Percentiles rank a stretch among this genome's conserved stretches.
Evolutionary conservation across 148 eudicot genomes (phyloP).

Genomic region (Heliosperma pusillum): DNA sequence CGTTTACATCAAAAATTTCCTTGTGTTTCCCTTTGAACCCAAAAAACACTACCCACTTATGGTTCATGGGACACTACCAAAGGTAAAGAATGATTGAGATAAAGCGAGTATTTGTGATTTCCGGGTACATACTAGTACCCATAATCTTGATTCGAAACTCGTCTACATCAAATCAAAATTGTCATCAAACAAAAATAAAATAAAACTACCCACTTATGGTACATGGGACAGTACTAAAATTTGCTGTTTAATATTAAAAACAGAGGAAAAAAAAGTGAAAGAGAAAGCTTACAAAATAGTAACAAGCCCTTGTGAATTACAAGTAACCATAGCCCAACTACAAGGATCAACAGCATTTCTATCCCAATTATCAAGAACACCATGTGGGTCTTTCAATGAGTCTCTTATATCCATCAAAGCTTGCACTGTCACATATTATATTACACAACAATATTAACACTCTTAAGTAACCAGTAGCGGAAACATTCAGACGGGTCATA

Average conservation of each 20-base stretch:
- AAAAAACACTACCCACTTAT: too few relatives aligned
- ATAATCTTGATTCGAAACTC: not conserved
- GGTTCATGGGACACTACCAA: too few relatives aligned
- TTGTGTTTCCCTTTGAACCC: too few relatives aligned
- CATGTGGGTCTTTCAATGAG: slow-evolving; percentile 63
- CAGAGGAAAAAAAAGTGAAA: not conserved
- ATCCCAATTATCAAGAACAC: slow-evolving; percentile 85
- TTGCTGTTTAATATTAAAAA: not conserved
- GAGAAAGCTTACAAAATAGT: slow-evolving; percentile 61
- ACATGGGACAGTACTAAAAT: not conserved
- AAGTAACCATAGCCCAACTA: slow-evolving; percentile 87
- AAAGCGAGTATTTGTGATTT: not conserved
- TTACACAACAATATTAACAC: not conserved
- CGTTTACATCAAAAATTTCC: too few relatives aligned
- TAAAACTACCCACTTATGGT: not conserved
- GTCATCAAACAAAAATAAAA: not conserved
- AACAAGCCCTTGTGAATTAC: slow-evolving; percentile 60
- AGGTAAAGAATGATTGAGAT: too few relatives aligned
- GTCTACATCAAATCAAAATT: not conserved
- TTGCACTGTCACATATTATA: slow-evolving; percentile 37
- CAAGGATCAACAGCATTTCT: slow-evolving; percentile 88
- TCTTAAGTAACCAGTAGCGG: too few relatives aligned
- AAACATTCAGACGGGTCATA: too few relatives aligned
- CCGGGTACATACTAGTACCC: too few relatives aligned
- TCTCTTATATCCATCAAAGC: slow-evolving; percentile 74